A percentile compares a stretch with the other conserved stretches of the same genome.
These are phyloP conservation scores for Pichia membranifaciens DNA, from an alignment of 805 yeast species.

Conservation along the genomic window DNA sequence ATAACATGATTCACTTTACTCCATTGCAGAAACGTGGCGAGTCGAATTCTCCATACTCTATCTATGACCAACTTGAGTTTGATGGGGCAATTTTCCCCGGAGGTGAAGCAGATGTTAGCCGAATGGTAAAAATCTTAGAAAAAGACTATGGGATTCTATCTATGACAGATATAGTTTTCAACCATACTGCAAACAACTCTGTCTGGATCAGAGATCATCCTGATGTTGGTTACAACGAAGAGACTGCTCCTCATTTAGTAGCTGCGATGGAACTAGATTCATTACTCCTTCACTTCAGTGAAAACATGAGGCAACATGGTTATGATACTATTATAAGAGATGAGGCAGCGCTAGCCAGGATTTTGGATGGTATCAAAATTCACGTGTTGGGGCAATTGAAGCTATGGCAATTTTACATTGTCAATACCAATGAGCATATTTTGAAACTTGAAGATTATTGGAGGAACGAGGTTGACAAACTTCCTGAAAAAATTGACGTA, in stretches of 20 bases:
- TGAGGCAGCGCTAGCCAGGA: conserved; percentile 47
- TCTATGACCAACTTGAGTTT: conserved; percentile 74
- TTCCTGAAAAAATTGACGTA: conserved; percentile 31
- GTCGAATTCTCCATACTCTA: conserved; percentile 90
- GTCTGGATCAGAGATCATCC: conserved; percentile 82
- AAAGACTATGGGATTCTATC: conserved; percentile 58
- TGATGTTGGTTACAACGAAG: conserved; percentile 79
- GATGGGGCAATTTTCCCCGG: conserved; percentile 60
- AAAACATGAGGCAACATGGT: conserved; percentile 47
- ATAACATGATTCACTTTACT: conserved; percentile 94
- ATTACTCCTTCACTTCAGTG: conserved; percentile 60
- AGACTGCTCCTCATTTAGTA: conserved; percentile 83
- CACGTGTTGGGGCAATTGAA: conserved; percentile 63
- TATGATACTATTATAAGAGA: conserved; percentile 52
- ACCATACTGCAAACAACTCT: conserved; percentile 92
- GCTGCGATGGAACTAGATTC: conserved; percentile 83
- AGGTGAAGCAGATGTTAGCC: conserved; percentile 46
- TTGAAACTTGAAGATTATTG: conserved; percentile 35
- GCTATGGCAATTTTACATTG: conserved; percentile 85
- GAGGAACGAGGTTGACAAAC: conserved; percentile 15
- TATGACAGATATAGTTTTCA: conserved; percentile 87
- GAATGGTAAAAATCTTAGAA: conserved; percentile 46
- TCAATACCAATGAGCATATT: conserved; percentile 46
- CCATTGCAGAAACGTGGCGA: conserved; percentile 88
- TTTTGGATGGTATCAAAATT: conserved; percentile 62